Conservation (phyloP, 192 early-diverging fungal species). For the Gamsiella multidivaricata region DNA sequence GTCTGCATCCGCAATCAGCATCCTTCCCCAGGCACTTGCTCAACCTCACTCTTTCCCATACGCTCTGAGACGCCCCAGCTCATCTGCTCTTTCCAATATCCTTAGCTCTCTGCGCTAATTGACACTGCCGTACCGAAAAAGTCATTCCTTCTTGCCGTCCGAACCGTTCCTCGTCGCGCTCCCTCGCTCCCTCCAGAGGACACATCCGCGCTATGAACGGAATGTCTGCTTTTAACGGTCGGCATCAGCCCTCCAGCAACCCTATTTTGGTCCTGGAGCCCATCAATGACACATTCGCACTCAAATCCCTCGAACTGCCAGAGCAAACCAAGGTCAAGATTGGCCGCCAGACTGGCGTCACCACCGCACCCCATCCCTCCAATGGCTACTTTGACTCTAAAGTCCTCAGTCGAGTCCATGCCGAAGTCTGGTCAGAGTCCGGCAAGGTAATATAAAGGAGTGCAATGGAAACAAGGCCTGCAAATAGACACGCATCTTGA, state of each 20-base stretch:
- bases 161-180: background rate
- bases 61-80: too few relatives aligned
- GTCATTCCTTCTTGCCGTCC: background rate
- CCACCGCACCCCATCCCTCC: slow-evolving; percentile 65
- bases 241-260: slow-evolving; percentile 26
- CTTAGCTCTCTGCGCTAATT: too few relatives aligned
- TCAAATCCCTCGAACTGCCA: slow-evolving; percentile 66
- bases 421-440: slow-evolving; percentile 75
- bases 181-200: background rate
- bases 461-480: background rate
- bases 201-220: slow-evolving; percentile 16
- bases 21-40: too few relatives aligned
- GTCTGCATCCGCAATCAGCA: too few relatives aligned
- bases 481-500: background rate
- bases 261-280: slow-evolving; percentile 59
- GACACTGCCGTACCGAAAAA: background rate
- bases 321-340: slow-evolving; percentile 67
- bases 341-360: slow-evolving; percentile 75
- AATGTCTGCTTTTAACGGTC: slow-evolving; percentile 21
- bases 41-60: too few relatives aligned
- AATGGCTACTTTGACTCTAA: slow-evolving; percentile 91
- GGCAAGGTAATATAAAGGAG: slow-evolving; percentile 59
- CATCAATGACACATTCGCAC: slow-evolving; percentile 58
- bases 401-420: slow-evolving; percentile 80
- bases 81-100: too few relatives aligned